These are phyloP conservation scores for Flaveria bidentis DNA, from an alignment of 129 eudicot genomes.

Conservation along the genomic window DNA sequence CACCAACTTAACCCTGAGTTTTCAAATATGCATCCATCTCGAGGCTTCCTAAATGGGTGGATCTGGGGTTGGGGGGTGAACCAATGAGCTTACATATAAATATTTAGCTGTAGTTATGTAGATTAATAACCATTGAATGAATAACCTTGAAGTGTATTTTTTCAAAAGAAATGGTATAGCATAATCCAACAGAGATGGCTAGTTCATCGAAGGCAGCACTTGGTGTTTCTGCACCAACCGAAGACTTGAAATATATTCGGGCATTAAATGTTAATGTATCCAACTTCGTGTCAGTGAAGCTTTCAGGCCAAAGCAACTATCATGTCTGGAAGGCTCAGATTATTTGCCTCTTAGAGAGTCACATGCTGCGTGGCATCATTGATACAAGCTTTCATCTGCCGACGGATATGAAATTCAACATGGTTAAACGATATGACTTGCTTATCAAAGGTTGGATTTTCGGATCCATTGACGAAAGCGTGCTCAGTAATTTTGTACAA, in stretches of 20 bases:
- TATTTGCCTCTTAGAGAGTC: slow-evolving; percentile 17
- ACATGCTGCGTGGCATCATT: background rate
- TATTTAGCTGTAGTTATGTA: too few relatives aligned
- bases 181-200: too few relatives aligned
- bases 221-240: too few relatives aligned
- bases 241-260: background rate
- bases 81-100: too few relatives aligned
- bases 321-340: slow-evolving; percentile 22
- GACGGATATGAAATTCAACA: background rate
- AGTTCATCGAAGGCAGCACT: too few relatives aligned
- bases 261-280: slow-evolving; percentile 25
- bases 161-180: too few relatives aligned
- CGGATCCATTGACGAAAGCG: slow-evolving; percentile 14
- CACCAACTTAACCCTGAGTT: too few relatives aligned
- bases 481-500: background rate
- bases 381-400: background rate
- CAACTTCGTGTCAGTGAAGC: slow-evolving; percentile 18
- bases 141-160: too few relatives aligned
- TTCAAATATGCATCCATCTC: too few relatives aligned
- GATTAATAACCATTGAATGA: too few relatives aligned
- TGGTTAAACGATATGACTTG: background rate
- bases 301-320: background rate
- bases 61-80: too few relatives aligned
- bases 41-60: too few relatives aligned
- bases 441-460: slow-evolving; percentile 33